Base-by-base conservation (phyloP, 2,329 filamentous ascomycete species). In the Beauveria sp. region DNA sequence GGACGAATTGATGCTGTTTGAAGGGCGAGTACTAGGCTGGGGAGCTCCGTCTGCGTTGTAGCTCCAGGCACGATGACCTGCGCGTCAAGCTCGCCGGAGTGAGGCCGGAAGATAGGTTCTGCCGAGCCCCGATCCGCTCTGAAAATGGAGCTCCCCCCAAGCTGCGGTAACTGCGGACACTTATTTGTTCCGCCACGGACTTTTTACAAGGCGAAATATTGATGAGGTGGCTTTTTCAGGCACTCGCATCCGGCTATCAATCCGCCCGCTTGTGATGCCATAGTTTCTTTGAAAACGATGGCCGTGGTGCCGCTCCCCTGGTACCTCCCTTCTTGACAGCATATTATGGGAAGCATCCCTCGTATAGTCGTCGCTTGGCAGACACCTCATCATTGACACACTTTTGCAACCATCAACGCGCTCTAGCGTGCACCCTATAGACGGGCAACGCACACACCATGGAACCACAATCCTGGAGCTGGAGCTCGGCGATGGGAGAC, bases 21-120 rank as follows among this genome's bases (percentile, higher is more conserved):
- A 34, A 62, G 61, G 54, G 61, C 40, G 53, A 64, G 55, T 55
- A 26, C 54, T 48, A 61, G 60, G 41, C 53, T 55, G 59, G 54
- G 60, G 54, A 57, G 54, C 54, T 61, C 47, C 47, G 53, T 46
- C 46, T 48, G 54, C 47, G 37, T 57, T 44, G 41, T 20, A 56
- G 51, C 61, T 63, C 61, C 57, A 63, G 61, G 61, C 61, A 63
- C 61, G 61, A 56, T 59, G 61, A 63, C 61, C 61, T 63, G 61
- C 61, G 61, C 61, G 61, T 63, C 61, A 53, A 63, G 61, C 61
- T 63, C 26, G 40, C 57, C 20, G n/a, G 48, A 52, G 52, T 26
- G 18, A 40, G 7, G 7, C 43, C 61, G 61, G 61, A 62, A 56
- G 5, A 56, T 55, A 48, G 2, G 50, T 62, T 62, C 34, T 14